These are phyloP conservation scores for Secale cereale DNA, from an alignment of 176 grass and related monocot genomes.

Conservation along the genomic window DNA sequence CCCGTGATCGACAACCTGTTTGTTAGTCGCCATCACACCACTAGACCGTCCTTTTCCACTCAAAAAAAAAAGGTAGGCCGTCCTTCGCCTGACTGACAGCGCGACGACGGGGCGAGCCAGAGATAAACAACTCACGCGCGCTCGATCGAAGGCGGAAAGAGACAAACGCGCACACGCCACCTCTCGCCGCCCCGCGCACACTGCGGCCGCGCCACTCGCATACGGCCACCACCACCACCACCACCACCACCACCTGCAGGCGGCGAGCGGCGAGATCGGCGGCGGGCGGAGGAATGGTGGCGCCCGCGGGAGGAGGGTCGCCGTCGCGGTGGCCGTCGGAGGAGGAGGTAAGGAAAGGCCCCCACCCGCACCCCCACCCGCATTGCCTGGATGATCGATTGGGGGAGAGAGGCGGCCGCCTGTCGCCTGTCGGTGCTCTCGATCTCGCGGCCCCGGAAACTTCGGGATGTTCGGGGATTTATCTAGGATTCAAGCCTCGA, in stretches of 20 bases:
- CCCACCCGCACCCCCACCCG: background rate
- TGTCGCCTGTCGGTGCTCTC: background rate
- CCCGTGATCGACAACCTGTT: too few relatives aligned
- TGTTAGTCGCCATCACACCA: background rate
- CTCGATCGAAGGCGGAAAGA: background rate
- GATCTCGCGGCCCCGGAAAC: background rate
- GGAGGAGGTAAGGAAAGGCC: conserved; percentile 42
- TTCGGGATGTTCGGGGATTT: background rate
- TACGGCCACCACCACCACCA: too few relatives aligned
- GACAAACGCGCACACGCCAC: background rate
- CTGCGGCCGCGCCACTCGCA: background rate
- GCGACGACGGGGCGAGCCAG: background rate
- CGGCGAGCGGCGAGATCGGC: background rate
- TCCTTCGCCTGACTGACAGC: too few relatives aligned
- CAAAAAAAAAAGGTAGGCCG: too few relatives aligned
- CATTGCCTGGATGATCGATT: background rate
- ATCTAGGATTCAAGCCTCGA: background rate
- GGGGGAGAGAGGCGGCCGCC: background rate
- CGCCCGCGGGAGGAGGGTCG: conserved; percentile 15
- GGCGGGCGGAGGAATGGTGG: conserved; percentile 30
- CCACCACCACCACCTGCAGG: background rate
- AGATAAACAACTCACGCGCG: background rate
- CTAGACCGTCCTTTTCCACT: too few relatives aligned
- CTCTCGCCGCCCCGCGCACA: background rate
- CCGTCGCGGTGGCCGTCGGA: conserved; percentile 39